Evolutionary conservation across 179 eudicot genomes (phyloP).

Genomic region (Drosera spatulata): DNA sequence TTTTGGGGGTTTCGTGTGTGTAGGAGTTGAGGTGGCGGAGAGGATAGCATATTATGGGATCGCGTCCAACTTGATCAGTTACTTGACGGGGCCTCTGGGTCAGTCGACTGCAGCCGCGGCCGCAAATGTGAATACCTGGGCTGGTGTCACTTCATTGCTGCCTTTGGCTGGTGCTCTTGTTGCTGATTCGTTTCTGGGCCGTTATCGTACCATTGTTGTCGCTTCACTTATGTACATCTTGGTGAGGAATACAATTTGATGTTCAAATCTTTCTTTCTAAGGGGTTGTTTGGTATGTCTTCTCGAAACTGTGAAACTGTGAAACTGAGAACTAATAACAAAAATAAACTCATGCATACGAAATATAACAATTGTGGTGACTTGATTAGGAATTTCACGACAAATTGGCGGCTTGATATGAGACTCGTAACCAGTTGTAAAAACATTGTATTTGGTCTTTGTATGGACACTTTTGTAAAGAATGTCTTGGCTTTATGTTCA

Average conservation of each 20-base stretch:
- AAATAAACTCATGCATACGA: too few relatives aligned
- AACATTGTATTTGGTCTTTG: too few relatives aligned
- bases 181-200: constrained; percentile 51
- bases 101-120: constrained; percentile 54
- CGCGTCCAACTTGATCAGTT: constrained; percentile 18
- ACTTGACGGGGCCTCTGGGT: constrained; percentile 25
- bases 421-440: too few relatives aligned
- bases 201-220: constrained; percentile 36
- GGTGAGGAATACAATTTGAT: constrained; percentile 12
- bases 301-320: too few relatives aligned
- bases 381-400: too few relatives aligned
- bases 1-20: neutral
- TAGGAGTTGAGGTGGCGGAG: constrained; percentile 61
- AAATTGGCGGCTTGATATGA: too few relatives aligned
- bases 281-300: too few relatives aligned
- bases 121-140: constrained; percentile 48
- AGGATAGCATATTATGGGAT: constrained; percentile 51
- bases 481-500: too few relatives aligned
- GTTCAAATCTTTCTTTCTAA: too few relatives aligned
- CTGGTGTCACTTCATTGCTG: constrained; percentile 33
- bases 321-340: too few relatives aligned
- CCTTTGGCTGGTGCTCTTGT: constrained; percentile 47
- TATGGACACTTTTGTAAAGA: too few relatives aligned
- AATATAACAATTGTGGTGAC: too few relatives aligned
- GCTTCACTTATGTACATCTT: constrained; percentile 42